phyloP scores from a whole-genome alignment of 805 yeast species.

The Ogataea degrootiae region DNA sequence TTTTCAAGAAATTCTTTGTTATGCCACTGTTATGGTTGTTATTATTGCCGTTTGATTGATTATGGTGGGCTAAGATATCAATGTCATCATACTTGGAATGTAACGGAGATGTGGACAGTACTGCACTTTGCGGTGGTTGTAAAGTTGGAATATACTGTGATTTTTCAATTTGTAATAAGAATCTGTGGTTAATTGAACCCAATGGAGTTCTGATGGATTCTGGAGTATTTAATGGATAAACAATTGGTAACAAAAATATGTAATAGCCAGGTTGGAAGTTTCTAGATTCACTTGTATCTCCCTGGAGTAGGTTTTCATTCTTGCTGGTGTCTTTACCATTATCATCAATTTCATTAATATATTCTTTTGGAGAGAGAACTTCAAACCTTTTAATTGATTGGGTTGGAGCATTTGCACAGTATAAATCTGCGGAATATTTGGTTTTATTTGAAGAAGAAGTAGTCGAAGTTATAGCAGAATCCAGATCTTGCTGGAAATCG shows the following conservation, averaged over 20 bases:
- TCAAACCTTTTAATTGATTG: slow-evolving; percentile 23
- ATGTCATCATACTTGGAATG: slow-evolving; percentile 9
- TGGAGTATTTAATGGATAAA: slow-evolving; percentile 58
- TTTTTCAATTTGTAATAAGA: slow-evolving; percentile 37
- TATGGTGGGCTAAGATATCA: neutral
- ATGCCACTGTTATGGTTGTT: slow-evolving; percentile 1
- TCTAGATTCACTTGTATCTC: slow-evolving; percentile 5
- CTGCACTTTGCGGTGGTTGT: slow-evolving; percentile 27
- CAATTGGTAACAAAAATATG: slow-evolving; percentile 58
- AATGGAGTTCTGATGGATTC: slow-evolving; percentile 52
- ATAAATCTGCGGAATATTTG: slow-evolving; percentile 11
- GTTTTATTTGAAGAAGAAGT: slow-evolving; percentile 6
- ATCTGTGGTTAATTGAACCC: slow-evolving; percentile 42
- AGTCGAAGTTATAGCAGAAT: slow-evolving; percentile 9
- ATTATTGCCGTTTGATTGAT: neutral
- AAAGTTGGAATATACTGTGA: slow-evolving; percentile 23
- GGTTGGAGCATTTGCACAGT: slow-evolving; percentile 19
- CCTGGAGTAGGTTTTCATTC: slow-evolving; percentile 17
- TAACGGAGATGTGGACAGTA: slow-evolving; percentile 33
- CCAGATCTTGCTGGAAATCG: slow-evolving; percentile 15
- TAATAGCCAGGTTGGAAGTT: slow-evolving; percentile 61
- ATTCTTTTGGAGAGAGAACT: slow-evolving; percentile 20
- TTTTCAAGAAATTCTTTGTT: slow-evolving; percentile 20
- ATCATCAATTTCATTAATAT: slow-evolving; percentile 20
- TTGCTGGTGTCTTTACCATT: slow-evolving; percentile 12